These are phyloP conservation scores for Detonula confervacea DNA, from an alignment of 352 stramenopile genomes.

Conservation along the genomic window DNA sequence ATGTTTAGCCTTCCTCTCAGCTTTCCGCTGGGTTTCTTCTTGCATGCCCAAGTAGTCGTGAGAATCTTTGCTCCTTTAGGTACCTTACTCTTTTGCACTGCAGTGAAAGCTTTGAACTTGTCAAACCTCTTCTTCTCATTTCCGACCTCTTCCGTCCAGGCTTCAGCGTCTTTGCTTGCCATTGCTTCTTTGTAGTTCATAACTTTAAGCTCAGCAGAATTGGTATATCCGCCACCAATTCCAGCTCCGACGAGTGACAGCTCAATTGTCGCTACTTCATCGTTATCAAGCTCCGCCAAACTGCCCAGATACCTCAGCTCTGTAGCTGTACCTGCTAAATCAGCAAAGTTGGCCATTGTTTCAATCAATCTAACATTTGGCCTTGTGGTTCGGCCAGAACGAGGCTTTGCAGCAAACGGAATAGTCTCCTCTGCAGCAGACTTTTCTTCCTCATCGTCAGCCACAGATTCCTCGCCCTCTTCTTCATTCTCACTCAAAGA, in stretches of 20 bases:
- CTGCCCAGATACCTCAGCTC: background rate
- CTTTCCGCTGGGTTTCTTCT: conserved; percentile 44
- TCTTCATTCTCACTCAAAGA: background rate
- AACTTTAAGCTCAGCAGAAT: conserved; percentile 29
- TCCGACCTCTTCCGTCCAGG: background rate
- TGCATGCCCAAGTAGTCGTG: conserved; percentile 42
- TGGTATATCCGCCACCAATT: conserved; percentile 28
- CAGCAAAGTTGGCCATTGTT: background rate
- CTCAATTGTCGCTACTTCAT: conserved; percentile 1
- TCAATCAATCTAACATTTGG: background rate
- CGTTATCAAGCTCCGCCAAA: background rate
- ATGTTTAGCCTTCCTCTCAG: conserved; percentile 25
- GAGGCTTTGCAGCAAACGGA: background rate
- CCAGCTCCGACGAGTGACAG: background rate
- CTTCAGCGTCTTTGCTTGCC: conserved; percentile 15
- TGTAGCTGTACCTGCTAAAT: background rate
- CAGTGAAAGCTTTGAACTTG: conserved; percentile 15
- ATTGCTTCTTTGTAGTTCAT: conserved; percentile 31
- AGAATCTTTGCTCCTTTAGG: conserved; percentile 26
- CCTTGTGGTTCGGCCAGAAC: background rate
- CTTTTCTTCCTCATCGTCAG: no score
- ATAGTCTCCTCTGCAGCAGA: background rate
- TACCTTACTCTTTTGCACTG: background rate
- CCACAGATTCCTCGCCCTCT: background rate
- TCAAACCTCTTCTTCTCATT: background rate